Evolutionary conservation across 305 asterid species (phyloP), one percentile per base, ranked within the genome.

Genomic region (Fraxinus ornus): DNA sequence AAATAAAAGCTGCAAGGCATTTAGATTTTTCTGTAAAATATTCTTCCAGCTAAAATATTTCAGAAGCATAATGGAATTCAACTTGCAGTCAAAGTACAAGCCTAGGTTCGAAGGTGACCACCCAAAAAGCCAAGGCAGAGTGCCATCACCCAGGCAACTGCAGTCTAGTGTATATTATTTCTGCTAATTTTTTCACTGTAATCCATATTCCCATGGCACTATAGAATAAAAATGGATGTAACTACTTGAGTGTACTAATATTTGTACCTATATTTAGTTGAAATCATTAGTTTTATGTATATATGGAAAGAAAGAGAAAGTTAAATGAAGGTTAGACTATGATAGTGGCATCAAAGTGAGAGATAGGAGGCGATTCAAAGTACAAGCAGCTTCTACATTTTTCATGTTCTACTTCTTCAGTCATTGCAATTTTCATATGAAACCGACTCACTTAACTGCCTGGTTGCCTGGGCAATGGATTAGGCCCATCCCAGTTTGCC

Each of bases 11-110:
- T 68, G 37, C 19, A 68, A 68, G 10, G 80, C 66, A 55, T 2
- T 36, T 12, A 68, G 15, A 37, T 26, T 75, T 28, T 60, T 81
- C 77, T 55, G 76, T 37, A 22, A 36, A 71, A 39, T 30, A 75
- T 57, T 75, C 41, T 75, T 60, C 76, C 13, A 81, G 33, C 7
- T 39, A 79, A 13, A 80, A 30, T 24, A 80, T 74, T 70, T 60
- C 60, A 35, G 33, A 72, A 55, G 37, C 76, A 71, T 32, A 21
- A 49, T 32, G 55, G 62, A 72, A 33, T 35, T 32, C n/a, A 73
- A 33, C 49, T 9, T 21, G 52, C n/a, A 52, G 26, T 32, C 57
- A 72, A 72, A 30, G 39, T 52, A 35, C 28, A 52, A 26, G 24
- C 57, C 37, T 68, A 68, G 75, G 80, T 36, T 68, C 71, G 21